These are phyloP conservation scores for Tetracentron sinense DNA, from an alignment of 164 flowering plant species.

Conservation along the genomic window DNA sequence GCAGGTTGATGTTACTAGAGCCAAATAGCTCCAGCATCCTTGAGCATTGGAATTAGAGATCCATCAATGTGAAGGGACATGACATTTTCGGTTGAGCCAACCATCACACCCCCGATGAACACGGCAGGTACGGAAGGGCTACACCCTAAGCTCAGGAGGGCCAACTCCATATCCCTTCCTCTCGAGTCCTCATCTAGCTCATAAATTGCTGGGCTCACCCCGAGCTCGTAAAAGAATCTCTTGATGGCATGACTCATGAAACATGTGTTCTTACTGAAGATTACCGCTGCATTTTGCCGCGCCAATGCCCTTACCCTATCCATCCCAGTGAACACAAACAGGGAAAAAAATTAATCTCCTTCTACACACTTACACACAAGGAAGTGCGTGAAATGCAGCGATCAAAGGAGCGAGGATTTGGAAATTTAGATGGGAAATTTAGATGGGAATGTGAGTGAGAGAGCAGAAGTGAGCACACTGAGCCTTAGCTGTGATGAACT, in stretches of 20 bases:
- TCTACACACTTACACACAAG: no score
- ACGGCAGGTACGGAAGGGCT: conserved; percentile 50
- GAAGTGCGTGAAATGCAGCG: no score
- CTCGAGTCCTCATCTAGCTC: conserved; percentile 45
- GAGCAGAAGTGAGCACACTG: neutral
- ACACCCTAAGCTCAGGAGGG: conserved; percentile 42
- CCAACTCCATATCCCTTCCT: conserved; percentile 53
- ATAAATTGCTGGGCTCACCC: conserved; percentile 42
- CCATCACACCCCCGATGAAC: conserved; percentile 50
- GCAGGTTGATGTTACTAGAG: conserved; percentile 17
- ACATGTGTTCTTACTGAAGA: conserved; percentile 46
- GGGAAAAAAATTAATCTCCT: no score
- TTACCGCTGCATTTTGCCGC: conserved; percentile 49
- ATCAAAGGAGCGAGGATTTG: neutral
- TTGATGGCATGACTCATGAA: conserved; percentile 56
- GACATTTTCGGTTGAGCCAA: conserved; percentile 39
- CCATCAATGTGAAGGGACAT: conserved; percentile 58
- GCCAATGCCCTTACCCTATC: conserved; percentile 35
- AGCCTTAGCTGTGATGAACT: neutral
- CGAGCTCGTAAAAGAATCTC: conserved; percentile 46
- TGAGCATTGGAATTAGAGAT: conserved; percentile 42
- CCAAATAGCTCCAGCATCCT: conserved; percentile 54
- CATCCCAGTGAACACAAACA: conserved; percentile 17
- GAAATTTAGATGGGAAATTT: neutral
- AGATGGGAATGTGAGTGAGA: neutral